Conservation (phyloP, 1,284 basidiomycete genomes). For the Ganoderma lucidum region DNA sequence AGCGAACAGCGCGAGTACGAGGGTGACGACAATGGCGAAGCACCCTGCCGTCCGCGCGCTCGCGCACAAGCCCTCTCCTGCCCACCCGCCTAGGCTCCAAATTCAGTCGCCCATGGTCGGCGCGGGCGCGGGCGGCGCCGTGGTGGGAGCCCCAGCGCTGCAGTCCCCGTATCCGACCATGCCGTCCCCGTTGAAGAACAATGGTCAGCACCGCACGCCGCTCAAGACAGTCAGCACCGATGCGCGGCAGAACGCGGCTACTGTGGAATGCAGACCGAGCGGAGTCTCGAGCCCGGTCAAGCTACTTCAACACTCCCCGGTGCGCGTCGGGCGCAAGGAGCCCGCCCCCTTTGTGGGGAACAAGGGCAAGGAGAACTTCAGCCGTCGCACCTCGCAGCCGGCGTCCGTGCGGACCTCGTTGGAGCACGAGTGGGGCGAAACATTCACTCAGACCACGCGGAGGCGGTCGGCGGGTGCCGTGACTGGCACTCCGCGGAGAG, state of each 20-base stretch:
- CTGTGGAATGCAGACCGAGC: conserved; percentile 27
- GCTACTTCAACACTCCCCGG: not conserved
- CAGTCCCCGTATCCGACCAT: conserved; percentile 17
- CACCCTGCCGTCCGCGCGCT: conserved; percentile 41
- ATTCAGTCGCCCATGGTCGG: conserved; percentile 3
- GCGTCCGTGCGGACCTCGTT: conserved; percentile 13
- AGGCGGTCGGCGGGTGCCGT: conserved; percentile 19
- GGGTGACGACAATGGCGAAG: conserved; percentile 33
- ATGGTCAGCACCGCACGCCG: conserved; percentile 30
- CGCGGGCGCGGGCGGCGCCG: conserved; percentile 23
- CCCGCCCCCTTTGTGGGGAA: not conserved
- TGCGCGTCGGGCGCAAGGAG: not conserved
- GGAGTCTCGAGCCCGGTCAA: conserved; percentile 25
- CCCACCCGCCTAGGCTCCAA: conserved; percentile 19
- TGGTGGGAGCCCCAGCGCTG: conserved; percentile 26
- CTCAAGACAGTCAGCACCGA: conserved; percentile 32
- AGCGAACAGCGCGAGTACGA: not conserved
- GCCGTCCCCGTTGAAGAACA: conserved; percentile 9
- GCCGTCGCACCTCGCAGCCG: conserved; percentile 15
- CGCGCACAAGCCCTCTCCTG: conserved; percentile 19
- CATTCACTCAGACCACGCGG: not conserved
- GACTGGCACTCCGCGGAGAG: conserved; percentile 15
- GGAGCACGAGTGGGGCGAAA: conserved; percentile 19
- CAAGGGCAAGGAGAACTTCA: not conserved
- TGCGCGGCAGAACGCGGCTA: conserved; percentile 35